These are phyloP conservation scores for Cicer cuneatum DNA, from an alignment of 306 rosid species.

Conservation along the genomic window DNA sequence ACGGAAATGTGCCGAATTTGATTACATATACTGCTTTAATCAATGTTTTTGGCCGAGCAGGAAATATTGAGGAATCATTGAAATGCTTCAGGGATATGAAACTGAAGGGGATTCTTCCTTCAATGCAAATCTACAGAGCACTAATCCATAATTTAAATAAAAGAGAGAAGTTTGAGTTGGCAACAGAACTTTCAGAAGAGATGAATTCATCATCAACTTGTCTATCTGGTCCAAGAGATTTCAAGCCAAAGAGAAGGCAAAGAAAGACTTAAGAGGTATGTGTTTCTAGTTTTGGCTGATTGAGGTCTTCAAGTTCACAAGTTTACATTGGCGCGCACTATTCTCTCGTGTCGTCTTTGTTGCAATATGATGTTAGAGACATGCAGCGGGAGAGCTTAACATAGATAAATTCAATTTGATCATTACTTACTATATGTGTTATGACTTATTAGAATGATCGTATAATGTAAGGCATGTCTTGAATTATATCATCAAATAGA, in stretches of 20 bases:
- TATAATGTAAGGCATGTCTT: conserved; percentile 13
- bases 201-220: conserved; percentile 61
- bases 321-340: conserved; percentile 13
- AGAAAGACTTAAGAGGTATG: conserved; percentile 18
- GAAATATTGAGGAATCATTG: conserved; percentile 69
- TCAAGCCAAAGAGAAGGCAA: conserved; percentile 53
- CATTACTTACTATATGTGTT: conserved; percentile 16
- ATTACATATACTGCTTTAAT: conserved; percentile 77
- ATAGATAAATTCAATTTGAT: conserved; percentile 28
- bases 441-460: neutral
- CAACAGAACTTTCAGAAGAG: conserved; percentile 60
- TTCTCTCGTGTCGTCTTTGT: conserved; percentile 20
- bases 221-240: conserved; percentile 62
- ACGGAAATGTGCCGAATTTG: conserved; percentile 67
- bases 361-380: conserved; percentile 29
- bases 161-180: conserved; percentile 71
- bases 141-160: conserved; percentile 59
- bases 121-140: conserved; percentile 61
- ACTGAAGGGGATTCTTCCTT: conserved; percentile 62
- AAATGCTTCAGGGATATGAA: conserved; percentile 73
- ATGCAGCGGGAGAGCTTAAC: conserved; percentile 10
- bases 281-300: conserved; percentile 8
- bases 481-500: conserved; percentile 7
- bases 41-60: conserved; percentile 69
- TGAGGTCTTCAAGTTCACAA: conserved; percentile 23